Evolutionary conservation across 768 basidiomycete species (phyloP), one percentile per base, ranked within the genome.

Genomic region (Sarcomyxa edulis): DNA sequence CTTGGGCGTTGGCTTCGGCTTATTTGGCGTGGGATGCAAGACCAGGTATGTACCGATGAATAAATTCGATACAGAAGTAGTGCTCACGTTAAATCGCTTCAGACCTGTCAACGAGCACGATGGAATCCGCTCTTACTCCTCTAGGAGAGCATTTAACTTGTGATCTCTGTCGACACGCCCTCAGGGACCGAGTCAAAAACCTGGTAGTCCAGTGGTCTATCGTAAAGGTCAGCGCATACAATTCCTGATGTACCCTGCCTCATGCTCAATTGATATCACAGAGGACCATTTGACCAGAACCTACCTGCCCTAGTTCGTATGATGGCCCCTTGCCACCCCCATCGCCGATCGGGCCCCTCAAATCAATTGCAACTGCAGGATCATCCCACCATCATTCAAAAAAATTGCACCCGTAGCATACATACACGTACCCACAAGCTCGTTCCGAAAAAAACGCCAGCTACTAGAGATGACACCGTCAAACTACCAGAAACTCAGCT

Each of bases 1-100:
- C 86, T 5, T 90, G 86, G 86, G 84, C 86, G 10, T 61, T 90
- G 22, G 86, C 87, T 16, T 77, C 81, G 2, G 86, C 86, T 8
- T 88, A 88, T 60, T 72, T 90, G 6, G 83, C 83, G 7, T 89
- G 86, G 86, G 86, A 88, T 58, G 82, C 83, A 24, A 68, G 84
- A 40, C 83, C 85, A 48, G 86, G 84, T 87, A 51, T 43, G 71
- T 57, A 12, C 14, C 33, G 3, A 19, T 12, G 18, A 25, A 25
- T 37, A 3, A 29, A 14, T 8, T 33, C 32, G 12, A 26, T 7
- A 26, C 19, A 28, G 18, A 19, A 7, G 9, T 41, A 8, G 23
- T 34, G 15, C 50, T 52, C 23, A 53, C 43, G 39, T 35, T 37
- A 14, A 35, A 37, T 12, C 25, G n/a, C 6, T 34, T 35, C 47